phyloP scores from a whole-genome alignment of 2,329 filamentous ascomycete species.

The Fusarium aywerte region DNA sequence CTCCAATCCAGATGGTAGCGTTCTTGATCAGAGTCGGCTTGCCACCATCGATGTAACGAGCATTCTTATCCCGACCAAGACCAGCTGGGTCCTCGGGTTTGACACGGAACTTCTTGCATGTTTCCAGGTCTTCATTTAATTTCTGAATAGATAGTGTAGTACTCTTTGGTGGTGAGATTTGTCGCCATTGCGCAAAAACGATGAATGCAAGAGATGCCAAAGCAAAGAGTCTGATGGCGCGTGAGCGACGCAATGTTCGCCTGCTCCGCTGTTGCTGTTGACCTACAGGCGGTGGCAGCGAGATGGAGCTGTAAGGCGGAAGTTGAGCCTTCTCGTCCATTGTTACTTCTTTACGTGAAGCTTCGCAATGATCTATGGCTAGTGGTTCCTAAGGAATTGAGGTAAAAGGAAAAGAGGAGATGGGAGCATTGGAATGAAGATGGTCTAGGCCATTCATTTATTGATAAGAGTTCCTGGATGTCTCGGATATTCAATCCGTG shows the following conservation, averaged over 20 bases:
- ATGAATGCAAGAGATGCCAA: conserved; percentile 63
- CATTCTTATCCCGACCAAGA: conserved; percentile 67
- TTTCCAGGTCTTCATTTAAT: conserved; percentile 64
- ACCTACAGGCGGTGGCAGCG: conserved; percentile 40
- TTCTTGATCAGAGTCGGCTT: conserved; percentile 72
- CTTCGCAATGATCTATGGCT: conserved; percentile 1
- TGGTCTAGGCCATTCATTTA: conserved; percentile 9
- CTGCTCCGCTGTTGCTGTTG: conserved; percentile 38
- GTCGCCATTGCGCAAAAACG: conserved; percentile 61
- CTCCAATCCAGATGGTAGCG: conserved; percentile 73
- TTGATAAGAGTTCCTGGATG: conserved; percentile 17
- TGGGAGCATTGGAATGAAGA: conserved; percentile 31
- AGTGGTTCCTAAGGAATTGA: background rate
- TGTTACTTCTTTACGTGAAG: background rate
- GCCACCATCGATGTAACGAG: conserved; percentile 67
- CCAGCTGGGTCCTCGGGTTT: conserved; percentile 67
- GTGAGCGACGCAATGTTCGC: conserved; percentile 55
- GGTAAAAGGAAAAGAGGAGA: conserved; percentile 10
- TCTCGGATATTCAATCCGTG: background rate
- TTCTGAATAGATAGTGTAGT: conserved; percentile 61
- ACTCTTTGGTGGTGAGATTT: conserved; percentile 48
- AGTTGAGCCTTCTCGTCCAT: conserved; percentile 57
- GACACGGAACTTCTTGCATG: conserved; percentile 65
- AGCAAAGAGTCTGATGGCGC: conserved; percentile 56
- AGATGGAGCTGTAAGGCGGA: conserved; percentile 57